Conservation (phyloP, 2,329 filamentous ascomycete genomes). For the Aspergillus thermomutatus region DNA sequence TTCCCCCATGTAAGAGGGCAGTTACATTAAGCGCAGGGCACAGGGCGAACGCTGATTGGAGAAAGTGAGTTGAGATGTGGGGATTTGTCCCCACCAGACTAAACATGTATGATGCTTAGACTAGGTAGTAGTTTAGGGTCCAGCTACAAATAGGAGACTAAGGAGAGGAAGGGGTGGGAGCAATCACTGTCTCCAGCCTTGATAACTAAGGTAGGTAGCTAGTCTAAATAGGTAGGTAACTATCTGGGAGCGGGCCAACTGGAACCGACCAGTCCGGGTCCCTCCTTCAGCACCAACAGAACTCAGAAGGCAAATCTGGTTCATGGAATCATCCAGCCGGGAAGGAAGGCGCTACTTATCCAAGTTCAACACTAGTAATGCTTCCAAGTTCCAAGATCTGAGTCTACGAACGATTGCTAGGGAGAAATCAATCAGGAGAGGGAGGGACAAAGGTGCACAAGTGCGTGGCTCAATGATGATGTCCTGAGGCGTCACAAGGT, state of each 20-base stretch:
- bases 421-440: too few species aligned
- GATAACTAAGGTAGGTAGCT: too few species aligned
- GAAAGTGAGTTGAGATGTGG: not conserved
- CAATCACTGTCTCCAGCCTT: not conserved
- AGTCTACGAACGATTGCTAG: not conserved
- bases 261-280: not conserved
- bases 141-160: slow-evolving; percentile 20
- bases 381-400: not conserved
- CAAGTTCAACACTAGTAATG: not conserved
- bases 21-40: not conserved
- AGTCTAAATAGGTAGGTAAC: not conserved
- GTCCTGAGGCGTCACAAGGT: not conserved
- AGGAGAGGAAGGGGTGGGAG: slow-evolving; percentile 3
- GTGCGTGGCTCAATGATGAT: not conserved
- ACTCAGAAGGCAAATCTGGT: not conserved
- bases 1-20: not conserved
- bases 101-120: slow-evolving; percentile 21
- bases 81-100: slow-evolving; percentile 3
- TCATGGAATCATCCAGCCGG: not conserved
- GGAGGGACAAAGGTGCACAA: too few species aligned
- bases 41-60: not conserved
- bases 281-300: not conserved
- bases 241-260: too few species aligned
- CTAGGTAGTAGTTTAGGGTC: slow-evolving; percentile 15
- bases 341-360: not conserved